Conservation (phyloP, 2,329 filamentous ascomycete genomes). For the Tolypocladium tundrense region DNA sequence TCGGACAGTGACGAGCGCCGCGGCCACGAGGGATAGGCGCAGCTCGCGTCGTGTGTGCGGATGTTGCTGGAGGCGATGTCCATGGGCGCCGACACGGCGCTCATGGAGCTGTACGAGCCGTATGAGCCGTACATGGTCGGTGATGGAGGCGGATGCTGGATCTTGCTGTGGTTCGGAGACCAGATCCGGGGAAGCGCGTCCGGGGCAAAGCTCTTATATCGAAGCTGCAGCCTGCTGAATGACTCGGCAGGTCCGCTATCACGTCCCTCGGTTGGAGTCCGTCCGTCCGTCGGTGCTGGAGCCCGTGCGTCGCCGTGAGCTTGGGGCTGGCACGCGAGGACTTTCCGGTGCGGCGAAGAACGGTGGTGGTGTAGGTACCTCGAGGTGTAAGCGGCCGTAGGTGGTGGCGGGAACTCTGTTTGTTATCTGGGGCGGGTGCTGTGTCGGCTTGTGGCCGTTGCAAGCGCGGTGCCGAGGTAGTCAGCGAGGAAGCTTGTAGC, state of each 20-base stretch:
- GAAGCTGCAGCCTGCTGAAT: not conserved
- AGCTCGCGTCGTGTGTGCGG: constrained; percentile 30
- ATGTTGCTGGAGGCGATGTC: constrained; percentile 33
- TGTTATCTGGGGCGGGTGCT: not conserved
- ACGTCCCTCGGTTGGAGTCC: constrained; percentile 3
- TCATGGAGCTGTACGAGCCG: constrained; percentile 40
- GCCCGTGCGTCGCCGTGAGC: not conserved
- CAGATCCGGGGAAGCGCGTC: not conserved
- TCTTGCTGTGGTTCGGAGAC: constrained; percentile 5
- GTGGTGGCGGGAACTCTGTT: not conserved
- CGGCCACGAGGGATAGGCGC: constrained; percentile 51
- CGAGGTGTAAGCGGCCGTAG: not conserved
- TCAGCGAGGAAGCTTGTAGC: not conserved
- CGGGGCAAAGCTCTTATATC: not conserved
- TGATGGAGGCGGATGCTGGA: constrained; percentile 7
- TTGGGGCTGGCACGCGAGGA: not conserved
- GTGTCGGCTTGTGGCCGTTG: not conserved
- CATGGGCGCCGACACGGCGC: constrained; percentile 31
- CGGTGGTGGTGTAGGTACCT: not conserved
- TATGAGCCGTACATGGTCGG: constrained; percentile 39
- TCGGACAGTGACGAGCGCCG: constrained; percentile 40
- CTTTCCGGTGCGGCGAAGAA: not conserved
- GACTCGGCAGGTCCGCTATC: not conserved
- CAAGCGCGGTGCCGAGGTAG: not conserved
- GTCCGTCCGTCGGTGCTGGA: constrained; percentile 3